phyloP scores from a whole-genome alignment of 2,329 filamentous ascomycete species.

The Berkeleyomyces rouxiae region DNA sequence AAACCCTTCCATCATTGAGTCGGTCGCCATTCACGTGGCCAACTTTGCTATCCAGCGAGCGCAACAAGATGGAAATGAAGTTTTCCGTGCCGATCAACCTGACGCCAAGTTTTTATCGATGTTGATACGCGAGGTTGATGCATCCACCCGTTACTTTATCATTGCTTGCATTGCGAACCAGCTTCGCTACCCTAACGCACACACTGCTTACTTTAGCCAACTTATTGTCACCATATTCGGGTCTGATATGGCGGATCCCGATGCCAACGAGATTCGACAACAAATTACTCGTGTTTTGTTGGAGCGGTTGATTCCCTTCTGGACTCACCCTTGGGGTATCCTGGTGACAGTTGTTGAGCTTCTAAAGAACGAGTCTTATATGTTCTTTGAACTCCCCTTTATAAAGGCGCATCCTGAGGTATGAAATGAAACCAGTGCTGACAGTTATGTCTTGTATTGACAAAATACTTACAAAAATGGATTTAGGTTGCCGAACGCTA shows the following conservation, averaged over 20 bases:
- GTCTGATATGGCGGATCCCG: slow-evolving; percentile 52
- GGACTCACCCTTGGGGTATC: slow-evolving; percentile 91
- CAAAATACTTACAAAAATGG: no score
- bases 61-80: slow-evolving; percentile 39
- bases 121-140: slow-evolving; percentile 55
- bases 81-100: slow-evolving; percentile 26
- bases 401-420: slow-evolving; percentile 84
- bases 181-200: slow-evolving; percentile 72
- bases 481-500: slow-evolving; percentile 22
- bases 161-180: slow-evolving; percentile 78
- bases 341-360: slow-evolving; percentile 79
- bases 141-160: slow-evolving; percentile 72
- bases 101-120: slow-evolving; percentile 60
- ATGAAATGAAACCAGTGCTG: slow-evolving; percentile 18
- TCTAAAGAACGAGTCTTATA: slow-evolving; percentile 71
- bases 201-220: slow-evolving; percentile 87
- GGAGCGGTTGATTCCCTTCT: slow-evolving; percentile 73
- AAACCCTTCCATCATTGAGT: slow-evolving; percentile 57
- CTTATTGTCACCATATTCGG: slow-evolving; percentile 73
- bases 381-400: slow-evolving; percentile 84
- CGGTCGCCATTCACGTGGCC: slow-evolving; percentile 69
- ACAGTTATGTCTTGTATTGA: no score
- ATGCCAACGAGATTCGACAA: slow-evolving; percentile 70
- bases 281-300: slow-evolving; percentile 79
- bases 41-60: slow-evolving; percentile 49